Conservation (phyloP, 2,329 filamentous ascomycete species). For the Ascosphaera pollenicola region DNA sequence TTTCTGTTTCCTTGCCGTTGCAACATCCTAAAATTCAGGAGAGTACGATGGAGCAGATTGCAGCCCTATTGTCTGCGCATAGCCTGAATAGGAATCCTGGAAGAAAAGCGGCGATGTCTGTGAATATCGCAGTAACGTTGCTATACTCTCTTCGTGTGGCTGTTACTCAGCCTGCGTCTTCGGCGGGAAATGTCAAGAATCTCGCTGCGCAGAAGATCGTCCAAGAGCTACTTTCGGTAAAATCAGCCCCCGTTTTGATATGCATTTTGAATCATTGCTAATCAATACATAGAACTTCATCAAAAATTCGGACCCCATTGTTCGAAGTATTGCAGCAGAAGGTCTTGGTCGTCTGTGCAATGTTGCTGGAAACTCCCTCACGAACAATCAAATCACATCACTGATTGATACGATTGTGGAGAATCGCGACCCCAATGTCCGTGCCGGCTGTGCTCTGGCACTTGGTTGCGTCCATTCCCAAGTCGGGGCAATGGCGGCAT, state of each 20-base stretch:
- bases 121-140: constrained; percentile 71
- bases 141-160: constrained; percentile 64
- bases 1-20: constrained; percentile 73
- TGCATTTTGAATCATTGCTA: not conserved
- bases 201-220: constrained; percentile 53
- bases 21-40: constrained; percentile 86
- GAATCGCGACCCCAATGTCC: constrained; percentile 78
- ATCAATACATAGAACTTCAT: constrained; percentile 39
- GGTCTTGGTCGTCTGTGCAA: constrained; percentile 71
- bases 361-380: constrained; percentile 67
- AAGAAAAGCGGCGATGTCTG: constrained; percentile 69
- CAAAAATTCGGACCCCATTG: constrained; percentile 60
- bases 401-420: constrained; percentile 85
- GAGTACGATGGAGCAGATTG: constrained; percentile 82
- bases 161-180: constrained; percentile 53
- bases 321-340: constrained; percentile 67
- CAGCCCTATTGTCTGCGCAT: constrained; percentile 64
- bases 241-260: constrained; percentile 19
- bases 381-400: constrained; percentile 71
- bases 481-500: constrained; percentile 92
- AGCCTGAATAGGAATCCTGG: constrained; percentile 67
- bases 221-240: constrained; percentile 52
- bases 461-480: constrained; percentile 85
- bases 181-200: constrained; percentile 50
- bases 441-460: constrained; percentile 85